Evolutionary conservation across 192 early-diverging fungal genomes (phyloP).

Genomic region (Coemansia brasiliensis): DNA sequence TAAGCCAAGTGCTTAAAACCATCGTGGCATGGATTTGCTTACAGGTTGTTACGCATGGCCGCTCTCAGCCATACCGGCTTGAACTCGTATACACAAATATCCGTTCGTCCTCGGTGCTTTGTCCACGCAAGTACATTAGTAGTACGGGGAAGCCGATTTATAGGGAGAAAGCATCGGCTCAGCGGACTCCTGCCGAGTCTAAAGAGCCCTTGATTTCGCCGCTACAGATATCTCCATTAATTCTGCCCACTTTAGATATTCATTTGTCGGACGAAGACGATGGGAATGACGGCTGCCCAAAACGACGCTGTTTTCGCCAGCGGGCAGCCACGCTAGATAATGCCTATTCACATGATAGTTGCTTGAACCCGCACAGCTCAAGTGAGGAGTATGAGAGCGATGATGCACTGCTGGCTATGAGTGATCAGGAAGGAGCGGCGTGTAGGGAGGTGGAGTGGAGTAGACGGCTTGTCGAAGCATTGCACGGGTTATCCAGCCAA

Average conservation of each 20-base stretch:
- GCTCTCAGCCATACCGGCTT: slow-evolving; percentile 48
- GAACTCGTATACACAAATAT: slow-evolving; percentile 49
- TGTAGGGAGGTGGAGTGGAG: slow-evolving; percentile 25
- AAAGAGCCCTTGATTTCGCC: slow-evolving; percentile 1
- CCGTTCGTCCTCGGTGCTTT: slow-evolving; percentile 15
- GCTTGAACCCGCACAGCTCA: neutral
- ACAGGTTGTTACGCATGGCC: slow-evolving; percentile 75
- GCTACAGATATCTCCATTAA: slow-evolving; percentile 7
- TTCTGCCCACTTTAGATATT: neutral
- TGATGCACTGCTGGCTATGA: slow-evolving; percentile 25
- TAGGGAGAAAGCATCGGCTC: neutral
- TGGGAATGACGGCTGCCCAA: no score
- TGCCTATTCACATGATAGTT: neutral
- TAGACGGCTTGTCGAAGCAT: slow-evolving; percentile 37
- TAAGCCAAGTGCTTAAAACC: slow-evolving; percentile 77
- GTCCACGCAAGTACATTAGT: slow-evolving; percentile 40
- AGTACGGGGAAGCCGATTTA: slow-evolving; percentile 34
- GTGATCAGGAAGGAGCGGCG: slow-evolving; percentile 40
- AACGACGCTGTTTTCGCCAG: neutral
- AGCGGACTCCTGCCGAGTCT: neutral
- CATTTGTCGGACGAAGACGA: neutral
- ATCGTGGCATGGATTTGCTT: slow-evolving; percentile 82
- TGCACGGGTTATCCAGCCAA: slow-evolving; percentile 15
- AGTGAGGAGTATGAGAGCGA: slow-evolving; percentile 9
- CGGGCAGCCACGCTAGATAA: slow-evolving; percentile 11